Percentiles rank a stretch among this genome's conserved stretches.
Evolutionary conservation across 352 stramenopile genomes (phyloP).

Genomic region (Globisporangium polare): DNA sequence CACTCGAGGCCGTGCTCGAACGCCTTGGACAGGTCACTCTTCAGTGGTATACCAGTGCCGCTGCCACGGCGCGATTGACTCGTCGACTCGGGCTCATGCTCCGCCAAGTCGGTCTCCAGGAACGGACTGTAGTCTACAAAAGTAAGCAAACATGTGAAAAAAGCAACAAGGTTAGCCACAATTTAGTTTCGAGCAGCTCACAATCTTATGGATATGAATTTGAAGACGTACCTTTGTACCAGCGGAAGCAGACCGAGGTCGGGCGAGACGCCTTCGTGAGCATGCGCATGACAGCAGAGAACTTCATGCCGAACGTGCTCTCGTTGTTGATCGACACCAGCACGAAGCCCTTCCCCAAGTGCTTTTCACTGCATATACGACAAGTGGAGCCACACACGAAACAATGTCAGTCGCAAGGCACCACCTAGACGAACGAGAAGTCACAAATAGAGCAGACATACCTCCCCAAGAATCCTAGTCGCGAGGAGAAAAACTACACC

Average conservation of each 20-base stretch:
- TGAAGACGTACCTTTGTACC: slow-evolving; percentile 47
- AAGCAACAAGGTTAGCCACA: not conserved
- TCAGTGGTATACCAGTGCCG: not conserved
- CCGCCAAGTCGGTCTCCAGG: slow-evolving; percentile 49
- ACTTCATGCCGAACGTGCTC: slow-evolving; percentile 63
- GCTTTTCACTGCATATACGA: slow-evolving; percentile 39
- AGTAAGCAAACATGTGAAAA: not conserved
- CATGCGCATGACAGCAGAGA: slow-evolving; percentile 46
- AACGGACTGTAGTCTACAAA: slow-evolving; percentile 67
- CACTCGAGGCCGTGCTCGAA: slow-evolving; percentile 56
- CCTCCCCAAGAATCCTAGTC: slow-evolving; percentile 21
- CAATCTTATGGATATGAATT: no score
- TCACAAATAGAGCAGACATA: not conserved
- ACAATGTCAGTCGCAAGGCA: not conserved
- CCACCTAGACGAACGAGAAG: not conserved
- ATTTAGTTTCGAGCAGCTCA: not conserved
- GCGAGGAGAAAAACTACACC: slow-evolving; percentile 57
- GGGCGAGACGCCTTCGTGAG: slow-evolving; percentile 54
- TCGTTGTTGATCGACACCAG: slow-evolving; percentile 76
- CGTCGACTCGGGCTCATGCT: slow-evolving; percentile 17
- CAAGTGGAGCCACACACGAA: not conserved
- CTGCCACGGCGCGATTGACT: slow-evolving; percentile 11
- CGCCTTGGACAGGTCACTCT: slow-evolving; percentile 20
- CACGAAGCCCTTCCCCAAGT: slow-evolving; percentile 68
- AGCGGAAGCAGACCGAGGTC: slow-evolving; percentile 73